Evolutionary conservation across 148 eudicot species (phyloP), one percentile per base, ranked within the genome.

Genomic region (Nepenthes mirabilis): DNA sequence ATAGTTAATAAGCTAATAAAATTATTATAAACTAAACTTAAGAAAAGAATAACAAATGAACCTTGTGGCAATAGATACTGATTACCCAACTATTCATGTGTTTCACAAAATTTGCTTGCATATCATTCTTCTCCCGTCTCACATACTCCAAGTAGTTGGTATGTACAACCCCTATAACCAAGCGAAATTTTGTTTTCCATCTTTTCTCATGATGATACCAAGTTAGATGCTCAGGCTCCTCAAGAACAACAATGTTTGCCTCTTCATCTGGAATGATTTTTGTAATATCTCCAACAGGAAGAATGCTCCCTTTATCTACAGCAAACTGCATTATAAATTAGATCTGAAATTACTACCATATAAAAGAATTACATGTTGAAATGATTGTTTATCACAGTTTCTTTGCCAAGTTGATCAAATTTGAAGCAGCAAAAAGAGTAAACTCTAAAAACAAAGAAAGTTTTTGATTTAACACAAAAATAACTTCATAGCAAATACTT

Each of bases 151-250:
- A 73, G 64, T 93, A 93, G 68, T 93, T 93, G 58, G 98, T 93
- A 79, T 93, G 98, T 56, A 88, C 86, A 54, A 93, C 65, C 60
- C 98, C 98, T 36, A 93, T 67, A 58, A 93, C 98, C 53, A 83
- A 68, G 61, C 79, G 74, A 34, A 93, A 93, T 74, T 88, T 93
- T 9, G 68, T 65, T 77, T 93, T 93, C 98, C 98, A 93, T 74
- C 88, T 79, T 73, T 74, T 88, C 56, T 96, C 98, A 75, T 83
- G 98, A 84, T 93, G 98, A 77, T 77, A 93, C 98, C 98, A 93
- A 52, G 96, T 93, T 59, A 93, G 80, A 79, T 93, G 98, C 86
- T 93, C 98, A 12, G 99, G 96, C 70, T 93, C 99, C 81, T 93
- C 99, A 14, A 93, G 88, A 60, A 93, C 99, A 47, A 95, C 99